Evolutionary conservation across 225 moss, liverwort and hornwort genomes (phyloP).

Genomic region (Marchantia polymorpha): DNA sequence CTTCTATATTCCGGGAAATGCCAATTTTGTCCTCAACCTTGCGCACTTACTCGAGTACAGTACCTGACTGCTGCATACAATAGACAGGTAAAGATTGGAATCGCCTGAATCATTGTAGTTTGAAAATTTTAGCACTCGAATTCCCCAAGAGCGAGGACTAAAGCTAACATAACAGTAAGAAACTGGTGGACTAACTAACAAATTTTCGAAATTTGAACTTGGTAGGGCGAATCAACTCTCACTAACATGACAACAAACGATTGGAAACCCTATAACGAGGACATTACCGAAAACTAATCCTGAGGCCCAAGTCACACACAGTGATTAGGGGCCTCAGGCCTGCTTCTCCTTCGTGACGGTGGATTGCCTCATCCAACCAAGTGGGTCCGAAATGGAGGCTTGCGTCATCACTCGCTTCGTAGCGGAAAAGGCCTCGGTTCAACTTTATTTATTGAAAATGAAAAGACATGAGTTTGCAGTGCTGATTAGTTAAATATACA

Average conservation of each 20-base stretch:
- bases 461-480: slow-evolving; percentile 23
- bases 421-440: slow-evolving; percentile 28
- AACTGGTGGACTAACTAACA: neutral
- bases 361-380: neutral
- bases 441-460: slow-evolving; percentile 46
- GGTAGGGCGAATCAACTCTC: neutral
- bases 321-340: no score
- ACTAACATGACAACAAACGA: neutral
- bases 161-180: neutral
- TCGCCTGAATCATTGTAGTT: neutral
- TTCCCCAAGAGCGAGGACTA: neutral
- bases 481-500: slow-evolving; percentile 45
- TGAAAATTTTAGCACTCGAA: neutral
- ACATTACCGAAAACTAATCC: neutral
- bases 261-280: no score
- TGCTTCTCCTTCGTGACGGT: no score
- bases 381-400: neutral
- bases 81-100: slow-evolving; percentile 10
- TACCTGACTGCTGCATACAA: slow-evolving; percentile 12
- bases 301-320: neutral
- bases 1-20: slow-evolving; percentile 3
- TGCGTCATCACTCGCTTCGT: neutral
- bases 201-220: neutral
- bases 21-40: slow-evolving; percentile 12
- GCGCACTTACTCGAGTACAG: neutral